Evolutionary conservation across 495 filamentous ascomycete species (phyloP), one percentile per base, ranked within the genome.

Genomic region (Hyaloscypha finlandica): DNA sequence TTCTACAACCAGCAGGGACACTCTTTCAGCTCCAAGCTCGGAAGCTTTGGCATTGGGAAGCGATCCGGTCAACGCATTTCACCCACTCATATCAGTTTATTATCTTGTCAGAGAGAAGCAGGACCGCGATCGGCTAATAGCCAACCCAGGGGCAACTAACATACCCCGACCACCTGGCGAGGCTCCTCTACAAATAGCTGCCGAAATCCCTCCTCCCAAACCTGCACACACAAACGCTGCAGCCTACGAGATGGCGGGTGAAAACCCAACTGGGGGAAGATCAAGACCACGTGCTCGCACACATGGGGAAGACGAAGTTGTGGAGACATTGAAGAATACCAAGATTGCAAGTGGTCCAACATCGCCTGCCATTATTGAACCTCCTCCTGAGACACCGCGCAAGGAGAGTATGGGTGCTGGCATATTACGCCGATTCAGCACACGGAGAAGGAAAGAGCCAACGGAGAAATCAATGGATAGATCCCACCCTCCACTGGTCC

Each of bases 51-150:
- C 89, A 69, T 77, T 94, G 31, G 93, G 93, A 52, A 87, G 85
- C 54, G 95, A 99, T 73, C 95, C 96, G 3, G 79, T 95, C 59
- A 98, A 98, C 76, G 95, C 95, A 4, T 99, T 90, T 78, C 92
- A 91, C 73, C 95, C 95, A 1, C 79, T 99, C 56, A 83, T 98
- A 25, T 98, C 96, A 4, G 88, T 98, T 57, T 99, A 99, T 75
- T 96, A 96, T 74, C 88, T 99, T 5, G 95, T 97, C 48, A 90
- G 90, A 64, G 95, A 99, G 79, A 98, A 97, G 78, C 84, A 91
- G 65, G 93, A 97, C 33, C 88, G 91, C 57, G 94, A 99, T 74
- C 83, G 83, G 61, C 68, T 75, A 11, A 89, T 90, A 64, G 76
- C 78, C n/a, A 89, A 86, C 55, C 87, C 88, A 16, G 85, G 87